Evolutionary conservation across 805 yeast genomes (phyloP).

Genomic region (Torulaspora quercuum): DNA sequence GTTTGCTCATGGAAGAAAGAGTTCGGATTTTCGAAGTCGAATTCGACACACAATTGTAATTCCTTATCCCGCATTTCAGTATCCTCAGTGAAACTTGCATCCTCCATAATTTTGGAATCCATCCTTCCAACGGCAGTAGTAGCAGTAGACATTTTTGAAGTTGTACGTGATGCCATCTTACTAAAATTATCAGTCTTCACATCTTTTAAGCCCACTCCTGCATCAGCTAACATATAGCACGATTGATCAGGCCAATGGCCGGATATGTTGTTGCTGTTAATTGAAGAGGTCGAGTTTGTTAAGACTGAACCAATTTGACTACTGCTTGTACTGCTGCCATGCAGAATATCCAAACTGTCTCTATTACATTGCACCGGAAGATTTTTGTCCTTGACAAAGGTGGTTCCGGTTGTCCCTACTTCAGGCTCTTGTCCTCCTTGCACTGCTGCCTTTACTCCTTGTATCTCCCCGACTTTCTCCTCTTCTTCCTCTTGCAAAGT

Average conservation of each 20-base stretch:
- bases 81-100: neutral
- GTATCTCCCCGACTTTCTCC: constrained; percentile 7
- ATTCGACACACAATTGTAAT: constrained; percentile 24
- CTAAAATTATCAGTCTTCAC: constrained; percentile 5
- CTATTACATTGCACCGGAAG: constrained; percentile 6
- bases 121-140: neutral
- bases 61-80: neutral
- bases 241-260: constrained; percentile 16
- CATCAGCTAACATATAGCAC: constrained; percentile 8
- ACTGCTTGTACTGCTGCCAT: constrained; percentile 24
- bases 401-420: neutral
- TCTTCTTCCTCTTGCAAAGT: constrained; percentile 18
- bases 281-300: constrained; percentile 27
- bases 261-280: constrained; percentile 14
- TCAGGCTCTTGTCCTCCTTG: neutral
- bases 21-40: constrained; percentile 28
- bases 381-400: constrained; percentile 1
- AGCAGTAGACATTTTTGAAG: constrained; percentile 1
- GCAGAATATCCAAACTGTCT: constrained; percentile 13
- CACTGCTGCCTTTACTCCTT: neutral
- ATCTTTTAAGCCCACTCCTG: constrained; percentile 14
- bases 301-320: constrained; percentile 27
- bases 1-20: constrained; percentile 20
- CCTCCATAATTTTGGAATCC: neutral
- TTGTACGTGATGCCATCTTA: constrained; percentile 2